Conservation (phyloP, 2,329 filamentous ascomycete species). For the Thelonectria discophora region DNA sequence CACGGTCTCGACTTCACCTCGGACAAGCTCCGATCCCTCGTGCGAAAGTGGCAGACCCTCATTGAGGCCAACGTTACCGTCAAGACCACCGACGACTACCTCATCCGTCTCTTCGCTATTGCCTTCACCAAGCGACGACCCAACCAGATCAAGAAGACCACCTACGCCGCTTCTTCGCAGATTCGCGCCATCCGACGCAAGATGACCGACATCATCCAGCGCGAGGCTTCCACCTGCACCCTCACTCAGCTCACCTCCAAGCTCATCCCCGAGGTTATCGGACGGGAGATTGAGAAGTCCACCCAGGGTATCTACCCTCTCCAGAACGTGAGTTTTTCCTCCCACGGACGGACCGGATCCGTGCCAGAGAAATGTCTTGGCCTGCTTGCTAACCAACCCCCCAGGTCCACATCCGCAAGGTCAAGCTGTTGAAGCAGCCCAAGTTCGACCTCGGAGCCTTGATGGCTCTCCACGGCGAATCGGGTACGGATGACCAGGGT, state of each 20-base stretch:
- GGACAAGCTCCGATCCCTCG: conserved; percentile 98
- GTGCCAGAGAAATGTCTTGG: background rate
- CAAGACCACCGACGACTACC: conserved; percentile 99
- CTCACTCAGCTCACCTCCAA: conserved; percentile 97
- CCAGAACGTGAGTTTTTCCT: conserved; percentile 80
- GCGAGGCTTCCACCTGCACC: conserved; percentile 93
- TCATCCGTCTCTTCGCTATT: conserved; percentile 98
- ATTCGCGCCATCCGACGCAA: conserved; percentile 98
- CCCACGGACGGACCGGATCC: background rate
- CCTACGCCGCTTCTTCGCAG: conserved; percentile 96
- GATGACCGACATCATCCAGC: conserved; percentile 99
- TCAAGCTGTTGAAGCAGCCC: conserved; percentile 97
- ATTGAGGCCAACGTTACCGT: conserved; percentile 99
- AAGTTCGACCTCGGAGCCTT: conserved; percentile 99
- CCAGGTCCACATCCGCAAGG: conserved; percentile 99
- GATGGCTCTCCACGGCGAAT: conserved; percentile 97
- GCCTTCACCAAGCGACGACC: conserved; percentile 99
- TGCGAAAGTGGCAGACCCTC: conserved; percentile 99
- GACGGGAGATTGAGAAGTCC: conserved; percentile 99
- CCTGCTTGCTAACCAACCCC: conserved; percentile 15
- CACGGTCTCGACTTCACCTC: conserved; percentile 99
- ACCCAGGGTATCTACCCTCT: conserved; percentile 99
- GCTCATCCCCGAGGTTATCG: conserved; percentile 99
- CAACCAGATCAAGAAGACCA: conserved; percentile 99
- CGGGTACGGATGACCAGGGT: conserved; percentile 92